Evolutionary conservation across 129 eudicot species (phyloP).

Genomic region (Centella asiatica): DNA sequence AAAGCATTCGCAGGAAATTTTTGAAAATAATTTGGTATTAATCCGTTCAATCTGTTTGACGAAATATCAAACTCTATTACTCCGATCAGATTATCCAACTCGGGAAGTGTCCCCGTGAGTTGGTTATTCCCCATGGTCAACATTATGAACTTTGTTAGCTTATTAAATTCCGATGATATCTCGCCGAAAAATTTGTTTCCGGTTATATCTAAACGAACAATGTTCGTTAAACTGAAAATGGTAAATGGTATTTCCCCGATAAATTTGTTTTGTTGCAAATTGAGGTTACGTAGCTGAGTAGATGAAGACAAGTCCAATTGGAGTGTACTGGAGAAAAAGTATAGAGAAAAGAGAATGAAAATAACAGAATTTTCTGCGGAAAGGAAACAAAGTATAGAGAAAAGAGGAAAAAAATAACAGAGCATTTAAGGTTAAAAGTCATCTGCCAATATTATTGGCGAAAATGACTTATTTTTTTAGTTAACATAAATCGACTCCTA

Average conservation of each 20-base stretch:
- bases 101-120: constrained; percentile 30
- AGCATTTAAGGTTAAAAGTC: no score
- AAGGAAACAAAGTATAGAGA: constrained; percentile 20
- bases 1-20: constrained; percentile 14
- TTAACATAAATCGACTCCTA: no score
- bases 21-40: constrained; percentile 18
- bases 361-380: constrained; percentile 15
- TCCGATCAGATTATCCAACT: constrained; percentile 2
- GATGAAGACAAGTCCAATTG: constrained; percentile 27
- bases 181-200: constrained; percentile 27
- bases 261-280: constrained; percentile 22
- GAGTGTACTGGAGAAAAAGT: constrained; percentile 29
- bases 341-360: constrained; percentile 27
- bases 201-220: constrained; percentile 19
- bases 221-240: constrained; percentile 14
- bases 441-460: no score
- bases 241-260: constrained; percentile 20
- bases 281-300: constrained; percentile 12
- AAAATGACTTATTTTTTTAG: no score
- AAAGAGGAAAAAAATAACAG: not conserved
- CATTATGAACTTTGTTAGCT: constrained; percentile 11
- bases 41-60: constrained; percentile 24
- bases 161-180: constrained; percentile 18
- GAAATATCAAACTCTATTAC: constrained; percentile 29
- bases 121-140: constrained; percentile 24